Percentiles rank a stretch among this genome's conserved stretches.
Conservation (phyloP, 1,139 yeast genomes). For the Chernovozyma aurita region DNA sequence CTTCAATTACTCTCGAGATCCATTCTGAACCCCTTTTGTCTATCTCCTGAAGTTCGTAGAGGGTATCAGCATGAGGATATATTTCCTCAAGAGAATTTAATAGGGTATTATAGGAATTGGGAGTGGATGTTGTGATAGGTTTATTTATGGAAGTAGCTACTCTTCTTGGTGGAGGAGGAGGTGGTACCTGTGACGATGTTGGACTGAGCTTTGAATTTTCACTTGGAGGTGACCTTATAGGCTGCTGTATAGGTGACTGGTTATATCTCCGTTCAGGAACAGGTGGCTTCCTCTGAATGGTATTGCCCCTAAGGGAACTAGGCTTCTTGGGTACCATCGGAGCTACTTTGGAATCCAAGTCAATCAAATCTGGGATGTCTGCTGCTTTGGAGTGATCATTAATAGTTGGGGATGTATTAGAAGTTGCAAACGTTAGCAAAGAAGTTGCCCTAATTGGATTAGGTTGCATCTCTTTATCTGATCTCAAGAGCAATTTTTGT, state of each 20-base stretch:
- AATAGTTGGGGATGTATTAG: not conserved
- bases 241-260: too few relatives aligned
- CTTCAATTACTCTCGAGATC: conserved; percentile 39
- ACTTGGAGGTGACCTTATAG: conserved; percentile 5
- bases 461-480: not conserved
- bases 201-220: not conserved
- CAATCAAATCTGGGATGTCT: conserved; percentile 27
- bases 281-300: conserved; percentile 19
- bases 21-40: conserved; percentile 49
- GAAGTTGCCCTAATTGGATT: not conserved
- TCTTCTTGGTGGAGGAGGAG: conserved; percentile 16
- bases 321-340: conserved; percentile 43
- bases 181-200: conserved; percentile 5
- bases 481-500: conserved; percentile 9
- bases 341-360: conserved; percentile 26
- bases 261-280: conserved; percentile 13
- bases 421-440: not conserved
- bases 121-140: not conserved
- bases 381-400: not conserved
- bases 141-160: conserved; percentile 9
- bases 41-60: conserved; percentile 31
- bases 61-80: conserved; percentile 7
- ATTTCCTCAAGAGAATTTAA: conserved; percentile 2
- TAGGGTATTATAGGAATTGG: not conserved
- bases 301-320: conserved; percentile 22